Base-by-base conservation (phyloP, 352 stramenopile genomes). In the Thraustotheca clavata region DNA sequence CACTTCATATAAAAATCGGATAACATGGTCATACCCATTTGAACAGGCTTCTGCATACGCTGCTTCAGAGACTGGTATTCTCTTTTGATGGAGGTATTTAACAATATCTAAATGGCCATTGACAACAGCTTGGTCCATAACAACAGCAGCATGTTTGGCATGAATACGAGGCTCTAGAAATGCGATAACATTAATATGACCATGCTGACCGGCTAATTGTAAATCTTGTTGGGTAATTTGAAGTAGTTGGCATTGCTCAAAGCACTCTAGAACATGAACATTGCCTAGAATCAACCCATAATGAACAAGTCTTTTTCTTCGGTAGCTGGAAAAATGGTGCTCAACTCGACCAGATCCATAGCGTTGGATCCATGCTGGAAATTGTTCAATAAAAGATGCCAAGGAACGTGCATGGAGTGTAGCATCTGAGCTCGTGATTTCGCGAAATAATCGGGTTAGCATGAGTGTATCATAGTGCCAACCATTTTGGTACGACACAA, bases 91-190 rank as follows among this genome's bases (percentile, higher is more conserved):
- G 7, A 65, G 16, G n/a, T 14, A 24, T 2, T 55, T 18, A 32
- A 65, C 41, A n/a, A 34, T 33, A 16, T 65, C 22, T 9, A 65
- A 27, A n/a, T 65, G 57, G 14, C 57, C 57, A 16, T 54, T 22
- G 29, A 36, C 57, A 33, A 18, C 47, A 16, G 57, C 39, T 16
- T 55, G 38, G 39, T 65, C 22, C 36, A 65, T 65, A 5, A 43
- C 38, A 11, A 65, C 26, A 7, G 57, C 8, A 4, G 57, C 32
- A 46, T 65, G 57, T 31, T 35, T 11, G 43, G 34, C n/a, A 31
- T 31, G 31, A 7, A 52, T 52, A 9, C 43, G 43, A 9, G 43
- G 43, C 11, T 35, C 24, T 4, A 65, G 29, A 20, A 55, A 65
- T 6, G n/a, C 16, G 11, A 65, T n/a, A 8, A 54, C 43, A 4